Conservation (phyloP, 2,329 filamentous ascomycete genomes). For the Gyromitra esculenta region DNA sequence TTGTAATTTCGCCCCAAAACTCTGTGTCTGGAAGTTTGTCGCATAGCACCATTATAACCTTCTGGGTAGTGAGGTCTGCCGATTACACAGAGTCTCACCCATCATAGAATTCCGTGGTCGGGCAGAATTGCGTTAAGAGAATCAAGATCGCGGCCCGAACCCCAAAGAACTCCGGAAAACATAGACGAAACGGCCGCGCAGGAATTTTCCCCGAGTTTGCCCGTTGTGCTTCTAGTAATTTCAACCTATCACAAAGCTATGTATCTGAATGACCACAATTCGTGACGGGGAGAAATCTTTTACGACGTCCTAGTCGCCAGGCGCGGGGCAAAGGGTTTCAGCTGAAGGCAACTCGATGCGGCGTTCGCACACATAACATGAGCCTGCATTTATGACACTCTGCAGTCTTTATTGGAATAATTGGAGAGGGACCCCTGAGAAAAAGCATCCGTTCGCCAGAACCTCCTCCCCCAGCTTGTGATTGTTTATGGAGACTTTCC, state of each 20-base stretch:
- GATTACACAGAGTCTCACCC: too few relatives aligned
- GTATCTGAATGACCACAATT: neutral
- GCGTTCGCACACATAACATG: slow-evolving; percentile 10
- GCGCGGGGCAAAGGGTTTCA: slow-evolving; percentile 32
- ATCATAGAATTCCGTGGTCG: too few relatives aligned
- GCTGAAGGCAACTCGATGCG: slow-evolving; percentile 37
- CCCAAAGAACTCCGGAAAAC: neutral
- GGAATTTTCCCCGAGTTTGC: neutral
- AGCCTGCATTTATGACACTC: slow-evolving; percentile 19
- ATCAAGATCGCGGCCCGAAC: slow-evolving; percentile 11
- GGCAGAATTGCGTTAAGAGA: slow-evolving; percentile 6
- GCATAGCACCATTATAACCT: too few relatives aligned
- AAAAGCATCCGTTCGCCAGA: slow-evolving; percentile 16
- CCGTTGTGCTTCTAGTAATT: neutral
- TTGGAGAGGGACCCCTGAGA: neutral
- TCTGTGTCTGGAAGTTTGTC: neutral
- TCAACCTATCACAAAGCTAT: neutral
- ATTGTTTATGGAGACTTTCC: slow-evolving; percentile 5
- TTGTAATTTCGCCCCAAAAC: slow-evolving; percentile 1
- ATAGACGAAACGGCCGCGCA: neutral
- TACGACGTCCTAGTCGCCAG: slow-evolving; percentile 1
- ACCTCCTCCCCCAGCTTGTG: neutral
- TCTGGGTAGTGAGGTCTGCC: too few relatives aligned
- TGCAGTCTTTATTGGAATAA: slow-evolving; percentile 24
- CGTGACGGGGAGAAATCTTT: neutral